Conservation (phyloP, 176 grass and related monocot species). For the Cenchrus purpureus region DNA sequence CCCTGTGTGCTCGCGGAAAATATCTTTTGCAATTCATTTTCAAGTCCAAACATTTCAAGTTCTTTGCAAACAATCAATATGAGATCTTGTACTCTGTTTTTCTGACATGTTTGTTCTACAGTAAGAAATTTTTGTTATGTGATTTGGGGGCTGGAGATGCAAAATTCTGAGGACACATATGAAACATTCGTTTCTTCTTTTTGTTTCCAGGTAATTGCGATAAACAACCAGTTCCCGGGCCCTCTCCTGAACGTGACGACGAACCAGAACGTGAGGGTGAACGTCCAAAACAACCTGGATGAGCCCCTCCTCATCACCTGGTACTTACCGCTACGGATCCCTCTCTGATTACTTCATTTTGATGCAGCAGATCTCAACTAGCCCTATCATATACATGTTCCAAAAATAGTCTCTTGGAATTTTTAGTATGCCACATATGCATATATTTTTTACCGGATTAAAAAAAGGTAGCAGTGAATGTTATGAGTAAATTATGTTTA, state of each 20-base stretch:
- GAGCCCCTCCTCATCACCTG: constrained; percentile 89
- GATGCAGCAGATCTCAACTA: constrained; percentile 3
- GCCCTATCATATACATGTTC: not conserved
- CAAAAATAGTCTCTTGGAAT: not conserved
- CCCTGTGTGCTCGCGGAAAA: not conserved
- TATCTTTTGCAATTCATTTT: not conserved
- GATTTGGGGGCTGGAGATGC: not conserved
- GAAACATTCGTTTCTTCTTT: not conserved
- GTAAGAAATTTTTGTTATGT: not conserved
- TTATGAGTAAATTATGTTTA: not conserved
- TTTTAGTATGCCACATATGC: not conserved
- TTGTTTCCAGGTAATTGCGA: constrained; percentile 60
- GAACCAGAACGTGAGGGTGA: constrained; percentile 78
- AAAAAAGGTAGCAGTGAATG: not conserved
- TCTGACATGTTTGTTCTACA: not conserved
- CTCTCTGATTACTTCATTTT: not conserved
- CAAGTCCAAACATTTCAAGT: not conserved
- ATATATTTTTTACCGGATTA: not conserved
- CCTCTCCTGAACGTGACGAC: constrained; percentile 82
- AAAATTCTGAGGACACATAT: not conserved
- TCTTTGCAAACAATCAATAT: not conserved
- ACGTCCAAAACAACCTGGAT: constrained; percentile 85
- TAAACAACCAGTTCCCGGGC: constrained; percentile 79
- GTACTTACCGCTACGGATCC: constrained; percentile 12
- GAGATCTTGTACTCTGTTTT: not conserved